These are phyloP conservation scores for Chrysoporthe puriensis DNA, from an alignment of 2,329 filamentous ascomycete genomes.

Conservation along the genomic window DNA sequence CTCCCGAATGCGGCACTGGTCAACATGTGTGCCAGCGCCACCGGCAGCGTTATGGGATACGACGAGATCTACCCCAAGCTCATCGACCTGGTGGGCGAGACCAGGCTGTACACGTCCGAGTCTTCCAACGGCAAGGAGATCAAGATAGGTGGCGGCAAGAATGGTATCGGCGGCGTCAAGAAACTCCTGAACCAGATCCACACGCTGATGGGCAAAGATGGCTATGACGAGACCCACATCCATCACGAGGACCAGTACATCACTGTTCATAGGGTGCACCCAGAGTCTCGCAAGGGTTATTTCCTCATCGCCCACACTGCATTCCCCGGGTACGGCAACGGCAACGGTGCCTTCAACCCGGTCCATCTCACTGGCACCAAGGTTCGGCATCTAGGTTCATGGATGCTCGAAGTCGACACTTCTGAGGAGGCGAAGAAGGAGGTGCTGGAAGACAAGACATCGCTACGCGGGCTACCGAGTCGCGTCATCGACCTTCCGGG, in stretches of 20 bases:
- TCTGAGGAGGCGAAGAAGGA: slow-evolving; percentile 68
- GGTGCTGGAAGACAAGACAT: slow-evolving; percentile 69
- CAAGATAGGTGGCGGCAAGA: slow-evolving; percentile 70
- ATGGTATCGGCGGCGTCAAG: slow-evolving; percentile 88
- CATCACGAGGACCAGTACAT: slow-evolving; percentile 97
- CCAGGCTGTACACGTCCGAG: slow-evolving; percentile 76
- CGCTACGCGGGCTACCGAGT: slow-evolving; percentile 82
- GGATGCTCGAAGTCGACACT: slow-evolving; percentile 89
- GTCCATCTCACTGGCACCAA: slow-evolving; percentile 83
- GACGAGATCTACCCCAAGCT: slow-evolving; percentile 94
- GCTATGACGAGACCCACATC: slow-evolving; percentile 93
- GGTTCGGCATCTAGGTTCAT: slow-evolving; percentile 84
- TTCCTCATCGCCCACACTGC: slow-evolving; percentile 96
- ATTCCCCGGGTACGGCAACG: slow-evolving; percentile 86
- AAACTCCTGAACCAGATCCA: slow-evolving; percentile 95
- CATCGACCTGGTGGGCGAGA: slow-evolving; percentile 92
- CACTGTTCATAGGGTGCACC: slow-evolving; percentile 93
- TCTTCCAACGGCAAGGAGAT: slow-evolving; percentile 67
- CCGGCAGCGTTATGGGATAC: slow-evolving; percentile 96
- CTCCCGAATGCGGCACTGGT: slow-evolving; percentile 92
- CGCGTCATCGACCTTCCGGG: slow-evolving; percentile 75
- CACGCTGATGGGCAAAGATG: slow-evolving; percentile 91
- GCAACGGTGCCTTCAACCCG: slow-evolving; percentile 78
- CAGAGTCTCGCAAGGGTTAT: slow-evolving; percentile 87
- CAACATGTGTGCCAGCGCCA: slow-evolving; percentile 92